Evolutionary conservation across 2,329 filamentous ascomycete genomes (phyloP).

Genomic region (Arthrobotrys pseudoclavata): DNA sequence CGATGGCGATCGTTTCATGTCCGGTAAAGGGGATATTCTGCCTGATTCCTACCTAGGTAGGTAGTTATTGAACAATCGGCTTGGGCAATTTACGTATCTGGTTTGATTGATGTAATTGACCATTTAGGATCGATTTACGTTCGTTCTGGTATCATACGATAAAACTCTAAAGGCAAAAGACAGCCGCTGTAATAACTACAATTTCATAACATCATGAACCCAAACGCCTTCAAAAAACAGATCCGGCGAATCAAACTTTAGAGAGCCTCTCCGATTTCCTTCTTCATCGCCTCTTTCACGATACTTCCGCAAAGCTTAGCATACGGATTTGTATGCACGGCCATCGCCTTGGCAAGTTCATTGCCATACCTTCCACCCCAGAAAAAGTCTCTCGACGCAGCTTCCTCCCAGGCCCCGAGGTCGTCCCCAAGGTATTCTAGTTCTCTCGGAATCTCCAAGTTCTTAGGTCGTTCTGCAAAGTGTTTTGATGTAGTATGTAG

Average conservation of each 20-base stretch:
- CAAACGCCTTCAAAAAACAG: slow-evolving; percentile 20
- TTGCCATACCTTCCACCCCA: slow-evolving; percentile 76
- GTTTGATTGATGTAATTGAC: background rate
- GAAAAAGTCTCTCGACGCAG: slow-evolving; percentile 75
- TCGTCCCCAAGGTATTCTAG: slow-evolving; percentile 71
- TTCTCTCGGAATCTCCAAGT: slow-evolving; percentile 64
- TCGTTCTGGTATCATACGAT: slow-evolving; percentile 49
- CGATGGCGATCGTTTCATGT: too few species aligned
- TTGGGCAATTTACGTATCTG: too few species aligned
- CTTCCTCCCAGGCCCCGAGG: slow-evolving; percentile 67
- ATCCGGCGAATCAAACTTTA: background rate
- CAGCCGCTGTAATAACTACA: slow-evolving; percentile 25
- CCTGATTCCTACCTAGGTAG: too few species aligned
- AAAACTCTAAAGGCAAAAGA: background rate
- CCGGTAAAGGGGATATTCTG: too few species aligned
- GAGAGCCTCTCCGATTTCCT: slow-evolving; percentile 67
- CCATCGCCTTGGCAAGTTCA: slow-evolving; percentile 75
- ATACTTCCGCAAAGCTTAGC: slow-evolving; percentile 79
- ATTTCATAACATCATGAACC: slow-evolving; percentile 8
- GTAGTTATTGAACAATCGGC: too few species aligned
- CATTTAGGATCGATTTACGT: background rate
- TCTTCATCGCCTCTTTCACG: slow-evolving; percentile 78
- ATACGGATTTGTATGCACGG: slow-evolving; percentile 76
- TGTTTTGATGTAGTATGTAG: slow-evolving; percentile 73
- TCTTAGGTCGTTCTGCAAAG: slow-evolving; percentile 65